Evolutionary conservation across 352 stramenopile species (phyloP).

Genomic region (Phytophthora pini): DNA sequence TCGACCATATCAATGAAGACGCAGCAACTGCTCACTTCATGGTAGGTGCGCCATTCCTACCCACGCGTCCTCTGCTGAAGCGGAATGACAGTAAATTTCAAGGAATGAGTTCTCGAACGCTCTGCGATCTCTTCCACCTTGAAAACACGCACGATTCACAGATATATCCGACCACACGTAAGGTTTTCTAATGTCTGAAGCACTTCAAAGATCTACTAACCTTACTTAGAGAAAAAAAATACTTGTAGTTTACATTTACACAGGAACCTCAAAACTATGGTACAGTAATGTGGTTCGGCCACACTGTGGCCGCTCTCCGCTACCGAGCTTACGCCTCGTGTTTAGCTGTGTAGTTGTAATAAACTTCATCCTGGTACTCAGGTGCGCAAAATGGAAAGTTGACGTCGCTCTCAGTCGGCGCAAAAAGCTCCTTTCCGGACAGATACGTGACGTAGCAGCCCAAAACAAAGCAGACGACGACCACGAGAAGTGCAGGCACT

Average conservation of each 20-base stretch:
- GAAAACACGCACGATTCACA: constrained; percentile 14
- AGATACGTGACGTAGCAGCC: constrained; percentile 39
- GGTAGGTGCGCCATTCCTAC: not conserved
- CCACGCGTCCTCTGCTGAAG: constrained; percentile 14
- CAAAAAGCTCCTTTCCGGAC: constrained; percentile 33
- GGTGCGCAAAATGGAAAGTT: constrained; percentile 38
- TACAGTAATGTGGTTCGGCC: too few species aligned
- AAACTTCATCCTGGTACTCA: constrained; percentile 35
- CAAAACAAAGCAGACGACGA: constrained; percentile 33
- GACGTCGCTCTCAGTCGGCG: constrained; percentile 20
- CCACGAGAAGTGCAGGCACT: constrained; percentile 8
- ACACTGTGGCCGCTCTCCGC: too few species aligned
- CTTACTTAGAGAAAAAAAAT: too few species aligned
- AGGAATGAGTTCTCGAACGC: constrained; percentile 34
- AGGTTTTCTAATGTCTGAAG: constrained; percentile 19
- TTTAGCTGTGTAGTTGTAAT: constrained; percentile 34
- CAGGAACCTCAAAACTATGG: not conserved
- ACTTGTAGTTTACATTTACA: too few species aligned
- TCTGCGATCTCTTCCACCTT: constrained; percentile 36
- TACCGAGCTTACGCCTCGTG: not conserved
- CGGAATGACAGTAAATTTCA: constrained; percentile 40
- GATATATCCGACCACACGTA: not conserved
- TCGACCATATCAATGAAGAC: not conserved
- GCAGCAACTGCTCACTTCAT: not conserved
- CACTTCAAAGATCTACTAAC: too few species aligned